phyloP scores from a whole-genome alignment of 768 basidiomycete genomes.

The Leucocoprinus birnbaumii region DNA sequence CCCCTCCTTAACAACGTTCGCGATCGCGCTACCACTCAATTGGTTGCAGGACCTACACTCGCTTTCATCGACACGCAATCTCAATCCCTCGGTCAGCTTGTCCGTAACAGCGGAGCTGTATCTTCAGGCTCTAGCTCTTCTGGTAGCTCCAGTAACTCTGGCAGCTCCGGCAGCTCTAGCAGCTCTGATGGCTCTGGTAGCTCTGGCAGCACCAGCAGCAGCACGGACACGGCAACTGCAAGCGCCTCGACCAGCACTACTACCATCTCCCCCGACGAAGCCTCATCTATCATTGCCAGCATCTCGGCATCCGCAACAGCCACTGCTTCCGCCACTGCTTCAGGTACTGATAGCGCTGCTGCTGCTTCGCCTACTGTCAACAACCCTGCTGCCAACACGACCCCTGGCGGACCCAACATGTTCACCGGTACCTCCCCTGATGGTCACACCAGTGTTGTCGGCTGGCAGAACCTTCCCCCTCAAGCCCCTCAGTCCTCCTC shows the following conservation, averaged over 20 bases:
- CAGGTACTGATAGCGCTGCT: conserved; percentile 21
- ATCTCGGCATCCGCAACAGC: conserved; percentile 17
- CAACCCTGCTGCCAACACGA: conserved; percentile 17
- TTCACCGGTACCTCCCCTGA: conserved; percentile 39
- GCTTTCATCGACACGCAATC: conserved; percentile 62
- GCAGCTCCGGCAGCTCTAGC: conserved; percentile 6
- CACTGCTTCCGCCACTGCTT: conserved; percentile 17
- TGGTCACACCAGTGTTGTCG: conserved; percentile 42
- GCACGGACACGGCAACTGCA: no score
- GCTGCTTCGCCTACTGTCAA: conserved; percentile 19
- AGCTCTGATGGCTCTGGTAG: conserved; percentile 4
- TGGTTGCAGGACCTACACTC: conserved; percentile 72
- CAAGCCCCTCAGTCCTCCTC: no score
- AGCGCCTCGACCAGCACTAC: conserved; percentile 20
- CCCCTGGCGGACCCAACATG: conserved; percentile 33
- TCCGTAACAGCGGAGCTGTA: conserved; percentile 21
- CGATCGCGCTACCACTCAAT: conserved; percentile 47
- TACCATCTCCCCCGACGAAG: conserved; percentile 30
- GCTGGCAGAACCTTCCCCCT: conserved; percentile 29
- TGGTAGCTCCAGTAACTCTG: conserved; percentile 4
- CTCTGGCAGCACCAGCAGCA: conserved; percentile 7
- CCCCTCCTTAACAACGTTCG: conserved; percentile 62
- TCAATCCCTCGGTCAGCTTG: conserved; percentile 48
- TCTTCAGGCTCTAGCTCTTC: conserved; percentile 5
- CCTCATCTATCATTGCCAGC: conserved; percentile 32